These are phyloP conservation scores for Pyrenophora teres DNA, from an alignment of 2,329 filamentous ascomycete species.

Conservation along the genomic window DNA sequence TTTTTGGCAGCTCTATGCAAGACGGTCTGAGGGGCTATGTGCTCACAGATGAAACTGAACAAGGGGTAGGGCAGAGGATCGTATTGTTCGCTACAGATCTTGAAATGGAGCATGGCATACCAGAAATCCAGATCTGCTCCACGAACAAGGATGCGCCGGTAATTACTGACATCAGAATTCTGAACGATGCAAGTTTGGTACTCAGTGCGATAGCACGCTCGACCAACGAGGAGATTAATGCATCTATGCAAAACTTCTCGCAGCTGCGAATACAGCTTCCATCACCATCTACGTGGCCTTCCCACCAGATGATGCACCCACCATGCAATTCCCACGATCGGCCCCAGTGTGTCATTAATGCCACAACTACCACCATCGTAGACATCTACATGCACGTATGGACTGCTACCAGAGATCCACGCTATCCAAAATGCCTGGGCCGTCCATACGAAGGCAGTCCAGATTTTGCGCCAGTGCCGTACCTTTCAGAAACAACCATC, in stretches of 20 bases:
- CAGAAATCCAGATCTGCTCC: slow-evolving; percentile 1
- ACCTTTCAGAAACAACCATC: slow-evolving; percentile 32
- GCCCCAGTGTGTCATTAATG: neutral
- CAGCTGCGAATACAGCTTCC: neutral
- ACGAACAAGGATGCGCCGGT: neutral
- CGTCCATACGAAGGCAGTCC: slow-evolving; percentile 14
- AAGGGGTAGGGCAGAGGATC: neutral
- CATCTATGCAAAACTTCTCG: neutral
- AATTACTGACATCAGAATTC: slow-evolving; percentile 15
- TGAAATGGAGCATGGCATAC: slow-evolving; percentile 7
- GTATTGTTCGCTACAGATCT: slow-evolving; percentile 16
- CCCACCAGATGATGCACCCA: neutral
- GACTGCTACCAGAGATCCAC: slow-evolving; percentile 29
- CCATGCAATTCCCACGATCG: neutral
- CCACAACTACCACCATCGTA: slow-evolving; percentile 8
- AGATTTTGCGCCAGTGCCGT: slow-evolving; percentile 25
- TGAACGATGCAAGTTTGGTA: slow-evolving; percentile 6
- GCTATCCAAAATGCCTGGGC: slow-evolving; percentile 33
- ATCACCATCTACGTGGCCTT: neutral
- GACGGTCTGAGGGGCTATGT: slow-evolving; percentile 28
- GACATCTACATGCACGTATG: slow-evolving; percentile 20
- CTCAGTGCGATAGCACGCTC: neutral
- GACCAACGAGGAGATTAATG: neutral
- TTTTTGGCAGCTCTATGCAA: slow-evolving; percentile 31
- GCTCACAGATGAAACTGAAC: neutral